These are phyloP conservation scores for Exserohilum rostratum DNA, from an alignment of 2,329 filamentous ascomycete species.

Conservation along the genomic window DNA sequence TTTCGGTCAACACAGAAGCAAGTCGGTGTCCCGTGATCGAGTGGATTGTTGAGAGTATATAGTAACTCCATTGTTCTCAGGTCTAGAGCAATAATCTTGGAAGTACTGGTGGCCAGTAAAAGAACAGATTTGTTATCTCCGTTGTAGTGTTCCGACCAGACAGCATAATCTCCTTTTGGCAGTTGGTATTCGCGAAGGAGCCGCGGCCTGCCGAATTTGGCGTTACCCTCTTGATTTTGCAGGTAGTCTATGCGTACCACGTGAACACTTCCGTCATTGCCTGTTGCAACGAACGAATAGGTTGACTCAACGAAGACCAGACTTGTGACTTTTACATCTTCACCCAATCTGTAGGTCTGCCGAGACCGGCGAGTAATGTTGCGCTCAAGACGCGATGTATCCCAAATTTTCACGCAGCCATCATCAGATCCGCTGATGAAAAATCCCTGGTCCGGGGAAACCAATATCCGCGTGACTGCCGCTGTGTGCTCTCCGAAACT, in stretches of 20 bases:
- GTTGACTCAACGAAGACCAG: conserved; percentile 93
- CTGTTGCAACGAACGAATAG: conserved; percentile 90
- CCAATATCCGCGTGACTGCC: conserved; percentile 78
- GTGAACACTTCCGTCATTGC: conserved; percentile 80
- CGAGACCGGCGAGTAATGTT: conserved; percentile 88
- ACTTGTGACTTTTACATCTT: conserved; percentile 75
- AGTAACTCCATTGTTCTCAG: conserved; percentile 83
- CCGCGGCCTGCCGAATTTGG: conserved; percentile 77
- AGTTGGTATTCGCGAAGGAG: conserved; percentile 78
- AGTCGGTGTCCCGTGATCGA: conserved; percentile 89
- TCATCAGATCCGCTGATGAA: conserved; percentile 95
- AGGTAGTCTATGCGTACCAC: conserved; percentile 81
- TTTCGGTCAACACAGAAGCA: conserved; percentile 88
- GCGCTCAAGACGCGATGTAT: conserved; percentile 84
- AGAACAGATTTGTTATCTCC: conserved; percentile 81
- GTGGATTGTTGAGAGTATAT: conserved; percentile 81
- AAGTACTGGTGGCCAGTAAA: conserved; percentile 83
- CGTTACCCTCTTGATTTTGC: conserved; percentile 59
- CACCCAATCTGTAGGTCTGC: conserved; percentile 79
- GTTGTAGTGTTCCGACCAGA: conserved; percentile 93
- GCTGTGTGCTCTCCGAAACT: conserved; percentile 87
- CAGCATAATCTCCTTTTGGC: conserved; percentile 72
- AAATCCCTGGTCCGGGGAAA: conserved; percentile 89
- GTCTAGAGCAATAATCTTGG: conserved; percentile 82
- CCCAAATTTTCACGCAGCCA: conserved; percentile 90